These are phyloP conservation scores for Oryza rufipogon DNA, from an alignment of 176 grass and related monocot species.

Conservation along the genomic window DNA sequence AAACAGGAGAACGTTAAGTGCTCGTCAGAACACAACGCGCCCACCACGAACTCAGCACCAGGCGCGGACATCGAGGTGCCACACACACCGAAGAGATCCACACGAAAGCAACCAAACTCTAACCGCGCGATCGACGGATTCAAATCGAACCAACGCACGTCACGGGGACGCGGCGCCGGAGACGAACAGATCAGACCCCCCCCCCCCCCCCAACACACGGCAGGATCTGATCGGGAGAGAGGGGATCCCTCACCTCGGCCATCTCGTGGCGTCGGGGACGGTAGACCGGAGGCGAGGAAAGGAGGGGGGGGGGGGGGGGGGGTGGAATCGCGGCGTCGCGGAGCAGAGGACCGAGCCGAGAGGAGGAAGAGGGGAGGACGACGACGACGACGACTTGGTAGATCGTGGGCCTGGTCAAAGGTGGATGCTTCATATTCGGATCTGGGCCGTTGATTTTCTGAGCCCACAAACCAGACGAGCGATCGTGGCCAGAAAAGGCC, in stretches of 20 bases:
- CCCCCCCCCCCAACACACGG: neutral
- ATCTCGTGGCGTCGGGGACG: neutral
- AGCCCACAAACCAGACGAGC: neutral
- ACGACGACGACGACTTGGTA: neutral
- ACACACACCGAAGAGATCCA: neutral
- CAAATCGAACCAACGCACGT: neutral
- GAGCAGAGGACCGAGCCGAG: neutral
- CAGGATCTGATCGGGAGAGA: neutral
- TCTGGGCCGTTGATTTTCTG: neutral
- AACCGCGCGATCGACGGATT: constrained; percentile 11
- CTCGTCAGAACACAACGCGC: neutral
- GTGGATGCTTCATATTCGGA: neutral
- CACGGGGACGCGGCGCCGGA: too few species aligned
- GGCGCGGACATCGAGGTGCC: neutral
- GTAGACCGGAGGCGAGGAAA: constrained; percentile 8
- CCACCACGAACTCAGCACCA: neutral
- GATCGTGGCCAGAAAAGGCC: too few species aligned
- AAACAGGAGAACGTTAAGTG: neutral
- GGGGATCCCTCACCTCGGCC: constrained; percentile 44
- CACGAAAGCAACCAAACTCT: neutral
- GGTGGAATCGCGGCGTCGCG: constrained; percentile 27
- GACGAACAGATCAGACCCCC: neutral
- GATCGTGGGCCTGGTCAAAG: constrained; percentile 9
- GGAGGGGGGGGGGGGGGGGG: too few species aligned
- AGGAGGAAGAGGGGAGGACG: too few species aligned